phyloP scores from a whole-genome alignment of 352 stramenopile species.

The Globisporangium camurandrum region DNA sequence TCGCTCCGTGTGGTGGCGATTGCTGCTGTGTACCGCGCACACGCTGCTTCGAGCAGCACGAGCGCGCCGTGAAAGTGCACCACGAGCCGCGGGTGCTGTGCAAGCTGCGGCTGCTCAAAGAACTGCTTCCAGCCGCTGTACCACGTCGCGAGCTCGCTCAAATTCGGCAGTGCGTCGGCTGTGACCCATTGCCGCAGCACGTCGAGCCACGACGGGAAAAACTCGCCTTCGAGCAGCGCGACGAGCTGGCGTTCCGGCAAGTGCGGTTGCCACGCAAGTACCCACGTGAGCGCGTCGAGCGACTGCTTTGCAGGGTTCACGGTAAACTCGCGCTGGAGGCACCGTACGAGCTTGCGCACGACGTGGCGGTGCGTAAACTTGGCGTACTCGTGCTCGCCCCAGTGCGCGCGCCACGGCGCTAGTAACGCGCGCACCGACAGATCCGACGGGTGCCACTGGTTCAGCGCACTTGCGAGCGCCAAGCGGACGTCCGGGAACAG shows the following conservation, averaged over 20 bases:
- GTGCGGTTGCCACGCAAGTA: constrained; percentile 63
- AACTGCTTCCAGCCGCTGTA: constrained; percentile 82
- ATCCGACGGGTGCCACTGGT: constrained; percentile 78
- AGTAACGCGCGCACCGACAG: constrained; percentile 52
- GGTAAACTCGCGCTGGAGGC: constrained; percentile 74
- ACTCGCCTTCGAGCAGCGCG: constrained; percentile 84
- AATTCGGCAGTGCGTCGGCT: constrained; percentile 17
- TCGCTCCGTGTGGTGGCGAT: not conserved
- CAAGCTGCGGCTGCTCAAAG: constrained; percentile 58
- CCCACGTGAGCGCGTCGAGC: constrained; percentile 56
- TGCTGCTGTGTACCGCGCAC: constrained; percentile 6
- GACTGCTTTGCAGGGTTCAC: constrained; percentile 71
- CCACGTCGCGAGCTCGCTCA: constrained; percentile 73
- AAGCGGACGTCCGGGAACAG: constrained; percentile 72
- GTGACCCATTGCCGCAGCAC: constrained; percentile 76
- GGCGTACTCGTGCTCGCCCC: constrained; percentile 71
- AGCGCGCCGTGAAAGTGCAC: constrained; percentile 74
- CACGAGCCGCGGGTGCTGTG: constrained; percentile 49
- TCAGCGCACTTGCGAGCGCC: constrained; percentile 47
- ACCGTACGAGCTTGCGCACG: constrained; percentile 62
- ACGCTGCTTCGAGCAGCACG: constrained; percentile 53
- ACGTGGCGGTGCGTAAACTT: constrained; percentile 83
- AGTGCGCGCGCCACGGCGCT: constrained; percentile 60
- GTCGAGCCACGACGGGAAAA: constrained; percentile 88
- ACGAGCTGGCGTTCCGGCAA: constrained; percentile 71